These are phyloP conservation scores for Candida xyloterini DNA, from an alignment of 805 yeast species.

Conservation along the genomic window DNA sequence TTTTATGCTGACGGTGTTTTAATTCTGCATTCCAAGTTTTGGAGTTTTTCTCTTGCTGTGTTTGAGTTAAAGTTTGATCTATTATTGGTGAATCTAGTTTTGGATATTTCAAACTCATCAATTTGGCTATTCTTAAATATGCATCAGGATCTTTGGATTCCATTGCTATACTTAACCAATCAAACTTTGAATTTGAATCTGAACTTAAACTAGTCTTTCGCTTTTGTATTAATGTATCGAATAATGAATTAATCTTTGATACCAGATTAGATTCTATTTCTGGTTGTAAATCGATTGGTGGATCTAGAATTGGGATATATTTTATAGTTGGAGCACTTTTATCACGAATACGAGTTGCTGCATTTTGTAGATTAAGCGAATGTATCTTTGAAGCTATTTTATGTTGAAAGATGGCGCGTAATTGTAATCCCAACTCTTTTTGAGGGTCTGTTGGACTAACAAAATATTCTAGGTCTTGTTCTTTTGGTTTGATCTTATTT, in stretches of 20 bases:
- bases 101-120: constrained; percentile 17
- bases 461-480: constrained; percentile 12
- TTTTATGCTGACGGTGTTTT: background rate
- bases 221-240: constrained; percentile 19
- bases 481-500: constrained; percentile 13
- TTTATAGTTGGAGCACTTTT: constrained; percentile 6
- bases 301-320: constrained; percentile 23
- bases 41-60: constrained; percentile 4
- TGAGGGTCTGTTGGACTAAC: constrained; percentile 13
- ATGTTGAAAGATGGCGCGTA: constrained; percentile 22
- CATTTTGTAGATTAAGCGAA: constrained; percentile 7
- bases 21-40: constrained; percentile 1
- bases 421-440: constrained; percentile 18
- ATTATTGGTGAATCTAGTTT: constrained; percentile 12
- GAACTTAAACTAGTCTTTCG: background rate
- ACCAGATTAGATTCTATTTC: constrained; percentile 14
- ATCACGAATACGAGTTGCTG: constrained; percentile 3
- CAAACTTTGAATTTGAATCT: background rate
- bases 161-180: constrained; percentile 16
- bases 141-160: constrained; percentile 11
- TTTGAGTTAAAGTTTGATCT: constrained; percentile 9
- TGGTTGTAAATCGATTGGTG: constrained; percentile 20
- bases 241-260: constrained; percentile 17
- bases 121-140: constrained; percentile 8
- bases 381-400: constrained; percentile 14